Percentiles rank a stretch among this genome's conserved stretches.
phyloP scores from a whole-genome alignment of 2,329 filamentous ascomycete genomes.

The Falciphora oryzae region DNA sequence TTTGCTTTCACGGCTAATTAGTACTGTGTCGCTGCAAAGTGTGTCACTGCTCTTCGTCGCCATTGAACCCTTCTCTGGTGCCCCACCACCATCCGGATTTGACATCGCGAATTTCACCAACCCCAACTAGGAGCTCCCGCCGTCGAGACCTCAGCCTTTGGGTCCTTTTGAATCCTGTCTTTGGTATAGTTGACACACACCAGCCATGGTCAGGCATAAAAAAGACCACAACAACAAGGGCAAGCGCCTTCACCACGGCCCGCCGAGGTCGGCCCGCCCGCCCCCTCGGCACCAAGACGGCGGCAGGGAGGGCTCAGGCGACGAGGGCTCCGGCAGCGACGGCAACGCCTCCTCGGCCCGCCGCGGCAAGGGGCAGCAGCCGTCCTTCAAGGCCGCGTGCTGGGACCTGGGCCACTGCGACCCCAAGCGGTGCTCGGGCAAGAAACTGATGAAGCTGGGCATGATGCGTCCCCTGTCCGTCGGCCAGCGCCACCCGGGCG shows the following conservation, averaged over 20 bases:
- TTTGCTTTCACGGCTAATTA: background rate
- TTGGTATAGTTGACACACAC: too few species aligned
- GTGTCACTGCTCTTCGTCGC: too few species aligned
- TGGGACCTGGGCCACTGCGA: conserved; percentile 99
- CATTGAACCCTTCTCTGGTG: background rate
- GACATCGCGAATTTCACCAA: background rate
- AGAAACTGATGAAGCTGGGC: conserved; percentile 85
- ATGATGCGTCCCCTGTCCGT: conserved; percentile 90
- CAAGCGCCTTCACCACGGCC: conserved; percentile 60
- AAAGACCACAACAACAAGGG: conserved; percentile 75
- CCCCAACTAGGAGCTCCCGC: background rate
- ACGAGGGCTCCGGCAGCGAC: conserved; percentile 25
- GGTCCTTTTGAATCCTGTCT: background rate
- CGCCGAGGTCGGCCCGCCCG: conserved; percentile 43
- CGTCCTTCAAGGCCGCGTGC: conserved; percentile 83
- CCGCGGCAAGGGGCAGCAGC: conserved; percentile 10
- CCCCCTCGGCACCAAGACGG: conserved; percentile 9
- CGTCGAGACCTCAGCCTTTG: background rate
- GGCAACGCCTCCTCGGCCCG: conserved; percentile 17
- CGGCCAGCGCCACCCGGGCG: conserved; percentile 84
- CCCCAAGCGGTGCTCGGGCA: conserved; percentile 92
- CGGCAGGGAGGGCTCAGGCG: conserved; percentile 24
- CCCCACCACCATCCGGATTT: background rate
- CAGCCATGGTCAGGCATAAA: conserved; percentile 88
- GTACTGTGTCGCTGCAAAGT: background rate